Evolutionary conservation across 768 basidiomycete genomes (phyloP).

Genomic region (Pleurotus citrinopileatus): DNA sequence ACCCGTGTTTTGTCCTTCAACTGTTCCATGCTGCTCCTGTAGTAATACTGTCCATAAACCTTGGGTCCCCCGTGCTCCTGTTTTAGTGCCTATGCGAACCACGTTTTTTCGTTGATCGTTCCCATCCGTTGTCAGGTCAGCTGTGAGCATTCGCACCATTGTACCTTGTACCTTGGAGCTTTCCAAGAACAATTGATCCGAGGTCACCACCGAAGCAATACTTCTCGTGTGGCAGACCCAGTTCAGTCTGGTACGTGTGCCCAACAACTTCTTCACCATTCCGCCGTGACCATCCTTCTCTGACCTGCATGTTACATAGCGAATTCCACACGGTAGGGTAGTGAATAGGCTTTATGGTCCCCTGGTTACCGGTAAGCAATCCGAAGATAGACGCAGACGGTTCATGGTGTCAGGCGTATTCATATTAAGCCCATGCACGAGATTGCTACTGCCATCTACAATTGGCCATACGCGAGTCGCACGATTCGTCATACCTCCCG

Average conservation of each 20-base stretch:
- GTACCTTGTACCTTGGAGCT: neutral
- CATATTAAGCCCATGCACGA: neutral
- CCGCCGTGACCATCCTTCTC: no score
- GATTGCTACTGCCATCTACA: neutral
- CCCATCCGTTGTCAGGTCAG: neutral
- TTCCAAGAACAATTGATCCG: neutral
- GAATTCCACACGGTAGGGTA: neutral
- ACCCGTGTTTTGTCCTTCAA: slow-evolving; percentile 1
- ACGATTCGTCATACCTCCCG: no score
- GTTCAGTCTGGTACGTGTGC: no score
- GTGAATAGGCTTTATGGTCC: neutral
- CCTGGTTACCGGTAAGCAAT: neutral
- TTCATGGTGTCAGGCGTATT: neutral
- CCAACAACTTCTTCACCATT: no score
- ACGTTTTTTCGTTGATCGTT: neutral
- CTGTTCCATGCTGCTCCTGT: neutral
- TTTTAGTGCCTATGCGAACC: neutral
- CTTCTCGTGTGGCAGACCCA: no score
- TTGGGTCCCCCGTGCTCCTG: no score
- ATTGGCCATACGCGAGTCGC: no score
- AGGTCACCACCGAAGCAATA: no score
- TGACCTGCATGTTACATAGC: neutral
- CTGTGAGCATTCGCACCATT: neutral
- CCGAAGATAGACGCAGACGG: neutral
- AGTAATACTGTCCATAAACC: neutral